Conservation (phyloP, 768 basidiomycete genomes). For the Russula brevipes region DNA sequence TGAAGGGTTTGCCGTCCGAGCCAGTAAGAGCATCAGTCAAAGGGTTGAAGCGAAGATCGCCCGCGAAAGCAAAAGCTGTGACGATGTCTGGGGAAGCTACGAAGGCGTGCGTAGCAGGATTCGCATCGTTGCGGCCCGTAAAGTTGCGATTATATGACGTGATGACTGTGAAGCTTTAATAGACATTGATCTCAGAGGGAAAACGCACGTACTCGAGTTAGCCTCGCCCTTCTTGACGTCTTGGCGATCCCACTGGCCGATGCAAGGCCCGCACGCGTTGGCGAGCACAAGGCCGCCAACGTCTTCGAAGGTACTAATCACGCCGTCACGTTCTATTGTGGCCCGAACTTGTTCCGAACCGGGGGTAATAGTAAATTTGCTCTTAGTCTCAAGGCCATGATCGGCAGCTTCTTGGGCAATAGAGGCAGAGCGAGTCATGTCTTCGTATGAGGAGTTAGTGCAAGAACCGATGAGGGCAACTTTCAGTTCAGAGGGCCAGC, state of each 20-base stretch:
- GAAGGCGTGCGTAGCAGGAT: conserved; percentile 97
- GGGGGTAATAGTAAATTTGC: conserved; percentile 96
- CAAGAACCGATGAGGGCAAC: conserved; percentile 98
- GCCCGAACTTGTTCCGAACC: conserved; percentile 98
- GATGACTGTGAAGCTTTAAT: conserved; percentile 55
- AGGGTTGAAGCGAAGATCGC: conserved; percentile 94
- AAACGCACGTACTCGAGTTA: conserved; percentile 76
- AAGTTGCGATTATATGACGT: conserved; percentile 99
- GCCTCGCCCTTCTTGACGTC: conserved; percentile 95
- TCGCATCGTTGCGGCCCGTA: conserved; percentile 98
- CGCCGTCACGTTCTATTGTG: conserved; percentile 94
- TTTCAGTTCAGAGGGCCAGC: conserved; percentile 95
- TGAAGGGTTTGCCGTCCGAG: conserved; percentile 93
- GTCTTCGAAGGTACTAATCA: conserved; percentile 80
- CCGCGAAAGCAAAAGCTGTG: conserved; percentile 95
- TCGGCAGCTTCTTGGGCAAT: conserved; percentile 85
- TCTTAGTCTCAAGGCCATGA: conserved; percentile 85
- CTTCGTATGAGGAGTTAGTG: conserved; percentile 99
- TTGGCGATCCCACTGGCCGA: conserved; percentile 97
- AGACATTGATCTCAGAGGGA: not conserved
- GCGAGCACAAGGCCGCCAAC: conserved; percentile 93
- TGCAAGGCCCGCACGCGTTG: conserved; percentile 98
- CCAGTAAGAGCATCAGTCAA: conserved; percentile 84
- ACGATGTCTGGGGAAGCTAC: conserved; percentile 93
- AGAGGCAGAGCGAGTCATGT: conserved; percentile 96